Evolutionary conservation across 345 rosid species (phyloP).

Genomic region (Ceriops zippeliana): DNA sequence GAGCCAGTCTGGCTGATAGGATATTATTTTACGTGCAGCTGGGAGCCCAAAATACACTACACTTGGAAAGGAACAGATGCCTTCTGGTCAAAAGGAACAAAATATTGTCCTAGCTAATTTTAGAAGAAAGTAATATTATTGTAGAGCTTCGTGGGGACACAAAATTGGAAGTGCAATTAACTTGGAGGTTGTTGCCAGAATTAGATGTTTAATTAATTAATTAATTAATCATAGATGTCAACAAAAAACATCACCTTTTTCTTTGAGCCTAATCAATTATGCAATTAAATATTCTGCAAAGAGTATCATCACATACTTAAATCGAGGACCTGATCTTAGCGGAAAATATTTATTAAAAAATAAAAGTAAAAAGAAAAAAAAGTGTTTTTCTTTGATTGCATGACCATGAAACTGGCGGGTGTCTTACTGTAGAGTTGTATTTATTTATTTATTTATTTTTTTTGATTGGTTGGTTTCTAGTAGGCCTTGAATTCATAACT

Average conservation of each 20-base stretch:
- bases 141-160: conserved; percentile 15
- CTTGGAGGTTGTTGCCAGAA: conserved; percentile 8
- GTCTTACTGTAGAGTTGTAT: no score
- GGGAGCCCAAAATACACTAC: neutral
- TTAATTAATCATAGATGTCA: neutral
- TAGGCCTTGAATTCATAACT: no score
- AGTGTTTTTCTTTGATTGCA: neutral
- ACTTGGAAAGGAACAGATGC: neutral
- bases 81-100: conserved; percentile 18
- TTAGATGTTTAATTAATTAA: conserved; percentile 1
- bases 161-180: conserved; percentile 16
- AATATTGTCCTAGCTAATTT: conserved; percentile 17
- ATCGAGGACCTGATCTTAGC: neutral
- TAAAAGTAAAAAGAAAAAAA: neutral
- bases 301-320: neutral
- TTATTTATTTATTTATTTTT: no score
- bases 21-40: neutral
- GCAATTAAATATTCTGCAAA: conserved; percentile 8
- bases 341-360: neutral
- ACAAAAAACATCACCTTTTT: conserved; percentile 8
- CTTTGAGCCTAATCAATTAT: conserved; percentile 22
- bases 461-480: no score
- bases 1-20: neutral
- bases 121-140: conserved; percentile 10
- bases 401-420: no score